These are phyloP conservation scores for Oryza officinalis DNA, from an alignment of 176 grass and related monocot genomes.

Conservation along the genomic window DNA sequence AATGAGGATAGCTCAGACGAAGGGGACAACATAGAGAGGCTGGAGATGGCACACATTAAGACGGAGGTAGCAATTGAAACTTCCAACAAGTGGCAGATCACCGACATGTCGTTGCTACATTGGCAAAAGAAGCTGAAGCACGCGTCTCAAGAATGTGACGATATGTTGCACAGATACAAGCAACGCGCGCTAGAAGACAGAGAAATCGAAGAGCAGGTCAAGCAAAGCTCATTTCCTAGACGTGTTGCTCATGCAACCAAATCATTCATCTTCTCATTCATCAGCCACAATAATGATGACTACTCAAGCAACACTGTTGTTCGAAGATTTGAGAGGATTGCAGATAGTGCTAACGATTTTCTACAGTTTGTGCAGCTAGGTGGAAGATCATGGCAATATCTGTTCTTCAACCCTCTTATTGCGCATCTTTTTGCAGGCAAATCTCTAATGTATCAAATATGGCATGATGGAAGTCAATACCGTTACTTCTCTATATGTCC, in stretches of 20 bases:
- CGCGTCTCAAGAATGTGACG: not conserved
- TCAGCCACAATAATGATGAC: not conserved
- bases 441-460: not conserved
- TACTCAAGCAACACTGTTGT: not conserved
- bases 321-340: slow-evolving; percentile 11
- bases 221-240: not conserved
- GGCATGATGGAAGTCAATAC: not conserved
- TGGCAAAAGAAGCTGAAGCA: slow-evolving; percentile 19
- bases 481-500: not conserved
- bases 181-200: not conserved
- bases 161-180: not conserved
- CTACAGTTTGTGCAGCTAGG: slow-evolving; percentile 18
- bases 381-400: not conserved
- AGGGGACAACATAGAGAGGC: not conserved
- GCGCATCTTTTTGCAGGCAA: not conserved
- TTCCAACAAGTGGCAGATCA: not conserved
- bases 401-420: slow-evolving; percentile 26
- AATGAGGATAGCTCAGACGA: not conserved
- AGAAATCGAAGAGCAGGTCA: not conserved
- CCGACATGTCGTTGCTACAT: not conserved
- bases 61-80: slow-evolving; percentile 8
- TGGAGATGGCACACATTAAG: not conserved
- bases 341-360: not conserved
- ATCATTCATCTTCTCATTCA: not conserved
- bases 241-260: not conserved